Conservation (phyloP, 305 asterid species). For the Salvia sclarea region DNA sequence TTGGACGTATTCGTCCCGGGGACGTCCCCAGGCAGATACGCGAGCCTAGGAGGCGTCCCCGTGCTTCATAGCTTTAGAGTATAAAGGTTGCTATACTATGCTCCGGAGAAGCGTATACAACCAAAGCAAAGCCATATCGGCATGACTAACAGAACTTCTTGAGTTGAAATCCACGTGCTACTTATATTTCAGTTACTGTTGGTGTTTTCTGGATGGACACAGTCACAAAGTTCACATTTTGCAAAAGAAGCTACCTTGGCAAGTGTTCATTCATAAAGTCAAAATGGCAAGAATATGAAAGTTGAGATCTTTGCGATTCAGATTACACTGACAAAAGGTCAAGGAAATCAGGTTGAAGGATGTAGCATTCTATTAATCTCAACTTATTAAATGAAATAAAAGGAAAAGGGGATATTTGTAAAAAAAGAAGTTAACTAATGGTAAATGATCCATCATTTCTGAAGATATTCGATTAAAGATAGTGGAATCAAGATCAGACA, state of each 20-base stretch:
- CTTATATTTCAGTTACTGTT: not conserved
- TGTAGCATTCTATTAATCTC: not conserved
- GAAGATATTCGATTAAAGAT: slow-evolving; percentile 23
- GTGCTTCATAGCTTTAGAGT: no score
- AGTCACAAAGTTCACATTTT: slow-evolving; percentile 23
- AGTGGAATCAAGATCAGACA: slow-evolving; percentile 8
- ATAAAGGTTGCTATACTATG: slow-evolving; percentile 17
- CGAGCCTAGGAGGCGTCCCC: no score
- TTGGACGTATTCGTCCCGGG: no score
- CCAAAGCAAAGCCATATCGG: slow-evolving; percentile 12
- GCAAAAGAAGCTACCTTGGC: slow-evolving; percentile 8
- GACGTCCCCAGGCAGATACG: no score
- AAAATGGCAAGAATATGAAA: slow-evolving; percentile 5
- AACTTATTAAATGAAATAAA: slow-evolving; percentile 4
- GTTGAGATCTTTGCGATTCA: slow-evolving; percentile 16
- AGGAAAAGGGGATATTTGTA: slow-evolving; percentile 9
- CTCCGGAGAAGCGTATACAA: slow-evolving; percentile 15
- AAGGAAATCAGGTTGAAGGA: not conserved
- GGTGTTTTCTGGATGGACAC: slow-evolving; percentile 13
- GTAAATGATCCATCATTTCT: slow-evolving; percentile 12
- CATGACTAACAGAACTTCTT: slow-evolving; percentile 9
- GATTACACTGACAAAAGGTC: not conserved
- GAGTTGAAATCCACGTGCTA: slow-evolving; percentile 20
- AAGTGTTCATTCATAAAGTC: not conserved
- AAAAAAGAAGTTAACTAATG: slow-evolving; percentile 16